Conservation (phyloP, 768 basidiomycete genomes). For the Tricholoma matsutake region DNA sequence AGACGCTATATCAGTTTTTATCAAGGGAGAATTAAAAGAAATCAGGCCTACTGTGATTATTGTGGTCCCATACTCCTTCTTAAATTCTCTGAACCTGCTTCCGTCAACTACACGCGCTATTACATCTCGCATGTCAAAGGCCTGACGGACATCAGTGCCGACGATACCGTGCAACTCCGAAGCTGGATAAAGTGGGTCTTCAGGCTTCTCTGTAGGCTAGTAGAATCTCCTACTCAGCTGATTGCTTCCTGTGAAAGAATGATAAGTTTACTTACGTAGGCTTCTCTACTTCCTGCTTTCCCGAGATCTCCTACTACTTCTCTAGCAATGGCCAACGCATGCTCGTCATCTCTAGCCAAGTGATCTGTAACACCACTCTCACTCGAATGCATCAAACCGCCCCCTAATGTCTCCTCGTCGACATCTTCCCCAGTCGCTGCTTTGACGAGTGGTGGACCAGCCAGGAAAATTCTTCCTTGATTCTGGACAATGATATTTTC, state of each 20-base stretch:
- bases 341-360: constrained; percentile 80
- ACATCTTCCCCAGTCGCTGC: constrained; percentile 93
- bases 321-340: constrained; percentile 78
- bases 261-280: constrained; percentile 38
- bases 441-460: constrained; percentile 92
- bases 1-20: neutral
- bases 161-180: constrained; percentile 89
- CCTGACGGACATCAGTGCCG: constrained; percentile 82
- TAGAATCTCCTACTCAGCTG: constrained; percentile 18
- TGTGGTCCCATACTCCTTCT: constrained; percentile 90
- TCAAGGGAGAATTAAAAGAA: neutral
- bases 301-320: constrained; percentile 78
- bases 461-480: constrained; percentile 92
- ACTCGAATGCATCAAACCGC: constrained; percentile 87
- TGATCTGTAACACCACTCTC: constrained; percentile 92
- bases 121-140: constrained; percentile 93
- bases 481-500: constrained; percentile 89
- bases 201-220: constrained; percentile 58
- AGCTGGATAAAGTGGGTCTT: constrained; percentile 75
- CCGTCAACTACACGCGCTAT: constrained; percentile 91
- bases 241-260: neutral
- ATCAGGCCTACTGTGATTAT: constrained; percentile 69
- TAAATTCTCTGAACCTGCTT: constrained; percentile 90
- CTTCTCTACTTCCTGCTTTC: constrained; percentile 48
- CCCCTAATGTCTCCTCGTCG: constrained; percentile 89